A percentile compares a stretch with the other conserved stretches of the same genome.
Conservation (phyloP, 257 asterid species). For the Nicotiana obtusifolia region DNA sequence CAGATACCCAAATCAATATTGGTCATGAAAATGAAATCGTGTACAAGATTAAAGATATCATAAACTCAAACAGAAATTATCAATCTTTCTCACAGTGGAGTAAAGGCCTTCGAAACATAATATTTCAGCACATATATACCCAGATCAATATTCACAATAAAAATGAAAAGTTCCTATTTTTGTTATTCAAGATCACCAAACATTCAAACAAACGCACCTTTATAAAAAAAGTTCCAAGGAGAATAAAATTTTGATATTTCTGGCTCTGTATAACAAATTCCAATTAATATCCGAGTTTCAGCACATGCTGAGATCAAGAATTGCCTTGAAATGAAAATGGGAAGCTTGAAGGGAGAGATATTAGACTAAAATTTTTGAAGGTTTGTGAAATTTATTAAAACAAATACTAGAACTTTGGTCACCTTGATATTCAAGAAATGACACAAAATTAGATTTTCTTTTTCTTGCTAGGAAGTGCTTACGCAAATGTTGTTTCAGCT, state of each 20-base stretch:
- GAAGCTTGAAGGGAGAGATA: not conserved
- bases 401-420: not conserved
- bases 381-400: not conserved
- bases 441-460: not conserved
- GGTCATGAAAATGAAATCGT: not conserved
- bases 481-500: not conserved
- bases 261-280: not conserved
- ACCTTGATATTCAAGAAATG: not conserved
- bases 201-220: not conserved
- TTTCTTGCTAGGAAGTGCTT: not conserved
- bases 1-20: not conserved
- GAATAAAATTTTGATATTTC: not conserved
- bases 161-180: not conserved
- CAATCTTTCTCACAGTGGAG: not conserved
- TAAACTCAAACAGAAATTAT: not conserved
- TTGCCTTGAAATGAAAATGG: not conserved
- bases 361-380: not conserved
- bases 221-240: not conserved
- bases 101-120: not conserved
- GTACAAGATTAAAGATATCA: not conserved
- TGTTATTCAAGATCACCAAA: not conserved
- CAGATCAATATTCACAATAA: not conserved
- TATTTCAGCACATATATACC: not conserved
- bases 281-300: not conserved
- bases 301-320: not conserved